phyloP scores from a whole-genome alignment of 2,329 filamentous ascomycete genomes.

The Neurospora sp. region DNA sequence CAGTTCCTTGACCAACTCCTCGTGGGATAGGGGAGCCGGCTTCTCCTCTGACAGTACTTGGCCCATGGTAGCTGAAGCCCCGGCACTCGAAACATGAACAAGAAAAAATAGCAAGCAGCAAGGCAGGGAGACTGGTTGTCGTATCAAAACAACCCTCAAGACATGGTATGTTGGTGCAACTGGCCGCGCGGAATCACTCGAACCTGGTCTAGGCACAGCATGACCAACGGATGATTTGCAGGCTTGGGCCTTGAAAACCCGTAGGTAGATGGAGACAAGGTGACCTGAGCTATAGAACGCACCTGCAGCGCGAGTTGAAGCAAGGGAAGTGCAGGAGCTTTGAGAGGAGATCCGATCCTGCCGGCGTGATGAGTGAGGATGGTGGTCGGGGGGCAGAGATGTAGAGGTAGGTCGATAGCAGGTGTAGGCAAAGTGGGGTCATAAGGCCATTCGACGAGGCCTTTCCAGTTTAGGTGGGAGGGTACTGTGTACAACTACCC shows the following conservation, averaged over 20 bases:
- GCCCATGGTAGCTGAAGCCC: slow-evolving; percentile 32
- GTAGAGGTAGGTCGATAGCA: background rate
- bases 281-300: background rate
- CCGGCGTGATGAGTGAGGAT: background rate
- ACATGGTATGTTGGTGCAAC: background rate
- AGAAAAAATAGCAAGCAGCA: background rate
- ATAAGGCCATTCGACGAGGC: background rate
- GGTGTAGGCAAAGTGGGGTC: background rate
- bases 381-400: background rate
- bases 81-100: background rate
- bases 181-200: background rate
- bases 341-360: background rate
- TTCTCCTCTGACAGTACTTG: slow-evolving; percentile 39
- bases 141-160: background rate
- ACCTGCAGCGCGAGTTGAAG: background rate
- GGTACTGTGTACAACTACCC: background rate
- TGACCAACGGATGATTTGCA: background rate
- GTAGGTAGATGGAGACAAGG: background rate
- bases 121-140: background rate
- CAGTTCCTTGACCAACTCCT: slow-evolving; percentile 41
- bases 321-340: background rate
- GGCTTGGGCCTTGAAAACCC: background rate
- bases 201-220: background rate
- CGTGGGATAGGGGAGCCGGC: slow-evolving; percentile 34
- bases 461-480: background rate